Percentiles rank a stretch among this genome's conserved stretches.
Conservation (phyloP, 2,329 filamentous ascomycete genomes). For the Calonectria henricotiae region DNA sequence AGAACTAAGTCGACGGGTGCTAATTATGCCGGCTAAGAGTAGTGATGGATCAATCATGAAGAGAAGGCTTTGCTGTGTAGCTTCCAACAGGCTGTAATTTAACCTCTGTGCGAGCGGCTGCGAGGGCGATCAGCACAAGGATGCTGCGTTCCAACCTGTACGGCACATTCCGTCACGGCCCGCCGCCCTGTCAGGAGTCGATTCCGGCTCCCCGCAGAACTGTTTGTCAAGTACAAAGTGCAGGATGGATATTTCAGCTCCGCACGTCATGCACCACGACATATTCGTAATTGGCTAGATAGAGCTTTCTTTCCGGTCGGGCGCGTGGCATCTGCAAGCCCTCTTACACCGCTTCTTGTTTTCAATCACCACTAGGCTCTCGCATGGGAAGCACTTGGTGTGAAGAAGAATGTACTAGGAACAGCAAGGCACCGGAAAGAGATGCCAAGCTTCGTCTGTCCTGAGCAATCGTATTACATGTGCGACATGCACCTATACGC, state of each 20-base stretch:
- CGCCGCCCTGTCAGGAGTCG: not conserved
- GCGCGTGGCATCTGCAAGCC: not conserved
- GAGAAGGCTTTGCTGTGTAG: no score
- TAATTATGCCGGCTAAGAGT: not conserved
- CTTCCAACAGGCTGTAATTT: not conserved
- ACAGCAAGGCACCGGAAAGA: not conserved
- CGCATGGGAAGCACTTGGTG: not conserved
- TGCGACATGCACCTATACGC: not conserved
- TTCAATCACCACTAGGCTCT: no score
- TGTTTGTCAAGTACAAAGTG: not conserved
- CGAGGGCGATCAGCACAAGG: not conserved
- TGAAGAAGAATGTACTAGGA: not conserved
- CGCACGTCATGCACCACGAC: conserved; percentile 9
- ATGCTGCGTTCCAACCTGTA: not conserved
- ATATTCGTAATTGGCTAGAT: not conserved
- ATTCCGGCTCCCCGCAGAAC: not conserved
- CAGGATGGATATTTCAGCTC: conserved; percentile 4
- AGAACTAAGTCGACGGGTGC: no score
- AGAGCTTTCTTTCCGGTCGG: not conserved
- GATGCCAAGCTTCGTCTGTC: not conserved
- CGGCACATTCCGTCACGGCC: conserved; percentile 10
- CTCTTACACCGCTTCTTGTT: conserved; percentile 8
- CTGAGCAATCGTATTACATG: not conserved
- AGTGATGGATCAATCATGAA: no score
- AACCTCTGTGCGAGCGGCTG: not conserved